Evolutionary conservation across 768 basidiomycete genomes (phyloP), one percentile per base, ranked within the genome.

Genomic region (Lactifluus piperatus): DNA sequence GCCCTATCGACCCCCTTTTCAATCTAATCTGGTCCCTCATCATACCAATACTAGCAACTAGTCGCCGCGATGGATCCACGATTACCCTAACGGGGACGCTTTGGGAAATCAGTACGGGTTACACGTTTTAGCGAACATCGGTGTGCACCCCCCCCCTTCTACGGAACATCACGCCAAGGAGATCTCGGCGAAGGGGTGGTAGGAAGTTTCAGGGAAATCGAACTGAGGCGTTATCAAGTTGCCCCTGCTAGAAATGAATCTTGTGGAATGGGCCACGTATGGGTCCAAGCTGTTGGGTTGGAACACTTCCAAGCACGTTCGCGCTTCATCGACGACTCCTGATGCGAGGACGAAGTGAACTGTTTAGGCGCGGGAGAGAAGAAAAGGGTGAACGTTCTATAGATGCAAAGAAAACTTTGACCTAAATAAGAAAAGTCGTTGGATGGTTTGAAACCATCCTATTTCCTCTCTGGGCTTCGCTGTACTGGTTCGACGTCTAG

Each of bases 21-120:
- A 45, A 60, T 55, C 58, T 60, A 55, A 51, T 60, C 58, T 45
- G 3, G 43, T 36, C 16, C 41, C 18, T 34, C 58, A 60, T 60
- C 54, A 18, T 45, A 20, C 58, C 54, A 29, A 55, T 36, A 50
- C 20, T 27, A 44, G 58, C 48, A 55, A 50, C 41, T 50, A 6
- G 48, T 50, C 54, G 26, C 53, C 58, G 48, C 9, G 58, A 60
- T 60, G 54, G 54, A 45, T 24, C 27, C 27, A 20, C 54, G 58
- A 55, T 60, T 55, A 41, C 54, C 49, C 52, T 55, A 53, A 48
- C 16, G 53, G 53, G 58, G 49, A 27, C n/a, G 22, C 27, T 55
- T 55, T 30, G 43, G 54, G 43, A 51, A 50, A 44, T 60, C 39
- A 32, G 34, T 37, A 32, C 10, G 47, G 53, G 24, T 24, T 37